Evolutionary conservation across 768 basidiomycete genomes (phyloP), one percentile per base, ranked within the genome.

Genomic region (Panaeolus papilionaceus): DNA sequence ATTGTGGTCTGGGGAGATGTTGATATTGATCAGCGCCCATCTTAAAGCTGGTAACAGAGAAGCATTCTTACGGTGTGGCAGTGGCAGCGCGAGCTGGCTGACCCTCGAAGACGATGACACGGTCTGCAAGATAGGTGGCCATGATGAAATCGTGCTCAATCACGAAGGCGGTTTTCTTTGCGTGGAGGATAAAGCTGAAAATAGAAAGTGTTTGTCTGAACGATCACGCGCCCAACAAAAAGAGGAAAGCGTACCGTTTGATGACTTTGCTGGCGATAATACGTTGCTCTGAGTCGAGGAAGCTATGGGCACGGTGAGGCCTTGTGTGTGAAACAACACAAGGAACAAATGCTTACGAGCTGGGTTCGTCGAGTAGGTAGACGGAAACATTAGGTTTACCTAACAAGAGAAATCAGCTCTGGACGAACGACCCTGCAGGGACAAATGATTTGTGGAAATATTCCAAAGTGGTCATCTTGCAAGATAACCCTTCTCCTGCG

Each of bases 81-180:
- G 91, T 96, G 18, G 98, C 96, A 63, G 91, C 64, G 62, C 96
- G 79, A 47, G 96, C 96, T 6, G 98, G 97, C 73, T 89, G 79
- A 44, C 94, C 94, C 76, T 93, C 91, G 73, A 95, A 96, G 12
- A 96, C 95, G 68, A 97, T 95, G 73, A 98, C 95, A 58, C 97
- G 92, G 77, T 99, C 98, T 47, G 98, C 97, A 66, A 99, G 92
- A 79, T 99, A 99, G 2, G 97, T 98, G 3, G 97, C 96, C 97
- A 98, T 98, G 83, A 99, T 98, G 80, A 99, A 98, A 84, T 99
- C 97, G 89, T 99, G 98, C 86, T 99, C 98, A 75, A 99, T 98
- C 73, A 99, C 88, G 78, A 99, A 98, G 0, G 98, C 98, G 1
- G 96, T 99, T 82, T 96, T 96, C 85, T 98, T 98, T 14, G 95